Conservation (phyloP, 768 basidiomycete species). For the Pisolithus tinctorius region DNA sequence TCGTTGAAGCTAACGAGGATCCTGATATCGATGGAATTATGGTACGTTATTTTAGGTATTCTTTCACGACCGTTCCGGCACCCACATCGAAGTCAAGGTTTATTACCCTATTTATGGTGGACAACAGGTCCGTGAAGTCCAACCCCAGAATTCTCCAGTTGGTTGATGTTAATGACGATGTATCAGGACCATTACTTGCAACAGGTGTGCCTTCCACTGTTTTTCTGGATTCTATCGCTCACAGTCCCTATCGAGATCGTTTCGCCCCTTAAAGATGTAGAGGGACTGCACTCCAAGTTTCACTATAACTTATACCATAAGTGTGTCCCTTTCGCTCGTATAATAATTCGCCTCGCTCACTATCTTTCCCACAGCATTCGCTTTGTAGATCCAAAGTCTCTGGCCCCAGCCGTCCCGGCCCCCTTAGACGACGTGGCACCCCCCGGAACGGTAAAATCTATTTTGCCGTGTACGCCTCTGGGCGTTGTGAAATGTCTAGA, state of each 20-base stretch:
- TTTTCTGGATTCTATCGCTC: background rate
- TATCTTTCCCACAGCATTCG: slow-evolving; percentile 60
- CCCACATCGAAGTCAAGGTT: slow-evolving; percentile 41
- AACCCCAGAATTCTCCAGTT: background rate
- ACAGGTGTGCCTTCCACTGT: slow-evolving; percentile 45
- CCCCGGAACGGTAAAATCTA: slow-evolving; percentile 86
- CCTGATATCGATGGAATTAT: slow-evolving; percentile 84
- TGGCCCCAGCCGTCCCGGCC: slow-evolving; percentile 41
- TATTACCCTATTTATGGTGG: slow-evolving; percentile 96
- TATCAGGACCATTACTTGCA: slow-evolving; percentile 92
- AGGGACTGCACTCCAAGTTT: slow-evolving; percentile 95
- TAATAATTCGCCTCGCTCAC: background rate
- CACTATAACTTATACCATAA: slow-evolving; percentile 94
- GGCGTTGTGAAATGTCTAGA: slow-evolving; percentile 96
- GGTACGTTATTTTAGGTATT: slow-evolving; percentile 43
- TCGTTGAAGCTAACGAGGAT: slow-evolving; percentile 93
- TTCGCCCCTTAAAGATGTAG: slow-evolving; percentile 94
- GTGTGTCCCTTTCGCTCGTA: slow-evolving; percentile 35
- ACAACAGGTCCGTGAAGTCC: slow-evolving; percentile 55
- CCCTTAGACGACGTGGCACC: slow-evolving; percentile 60
- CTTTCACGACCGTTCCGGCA: background rate
- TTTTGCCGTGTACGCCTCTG: slow-evolving; percentile 94
- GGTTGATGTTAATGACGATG: slow-evolving; percentile 6
- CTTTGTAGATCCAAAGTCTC: slow-evolving; percentile 74
- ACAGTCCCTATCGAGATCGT: slow-evolving; percentile 53